phyloP scores from a whole-genome alignment of 768 basidiomycete genomes.

The Trametes cinnabarina region DNA sequence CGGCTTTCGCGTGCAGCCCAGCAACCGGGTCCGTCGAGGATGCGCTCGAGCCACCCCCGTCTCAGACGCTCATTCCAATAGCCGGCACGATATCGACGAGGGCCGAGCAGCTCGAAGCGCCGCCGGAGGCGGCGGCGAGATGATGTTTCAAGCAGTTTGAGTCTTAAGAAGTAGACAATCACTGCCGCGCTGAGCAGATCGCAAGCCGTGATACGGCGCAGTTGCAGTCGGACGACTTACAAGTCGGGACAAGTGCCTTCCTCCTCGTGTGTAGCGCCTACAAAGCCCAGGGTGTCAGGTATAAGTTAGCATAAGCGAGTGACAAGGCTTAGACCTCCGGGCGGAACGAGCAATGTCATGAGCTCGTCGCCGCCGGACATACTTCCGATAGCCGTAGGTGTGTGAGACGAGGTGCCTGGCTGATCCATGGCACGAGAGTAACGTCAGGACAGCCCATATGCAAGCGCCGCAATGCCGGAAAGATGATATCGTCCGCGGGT shows the following conservation, averaged over 20 bases:
- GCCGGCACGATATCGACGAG: not conserved
- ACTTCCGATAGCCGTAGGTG: conserved; percentile 2
- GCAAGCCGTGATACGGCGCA: not conserved
- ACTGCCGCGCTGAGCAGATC: not conserved
- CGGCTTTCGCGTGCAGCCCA: not conserved
- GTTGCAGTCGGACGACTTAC: not conserved
- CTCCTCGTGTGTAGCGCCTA: too few species aligned
- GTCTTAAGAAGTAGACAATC: not conserved
- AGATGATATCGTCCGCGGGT: not conserved
- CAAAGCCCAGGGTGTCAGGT: too few species aligned
- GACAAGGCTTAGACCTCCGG: not conserved
- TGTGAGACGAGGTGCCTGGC: not conserved
- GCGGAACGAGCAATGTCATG: not conserved
- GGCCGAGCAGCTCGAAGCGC: not conserved
- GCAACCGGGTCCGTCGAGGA: not conserved
- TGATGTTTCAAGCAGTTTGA: not conserved
- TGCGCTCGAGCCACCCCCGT: not conserved
- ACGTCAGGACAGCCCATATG: not conserved
- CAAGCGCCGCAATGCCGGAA: not conserved
- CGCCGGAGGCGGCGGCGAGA: not conserved
- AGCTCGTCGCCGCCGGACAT: not conserved
- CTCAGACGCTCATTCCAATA: not conserved
- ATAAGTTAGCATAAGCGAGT: too few species aligned
- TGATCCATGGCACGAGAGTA: not conserved
- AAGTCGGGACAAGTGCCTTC: not conserved